These are phyloP conservation scores for Tuber indicum DNA, from an alignment of 495 filamentous ascomycete genomes.

Conservation along the genomic window DNA sequence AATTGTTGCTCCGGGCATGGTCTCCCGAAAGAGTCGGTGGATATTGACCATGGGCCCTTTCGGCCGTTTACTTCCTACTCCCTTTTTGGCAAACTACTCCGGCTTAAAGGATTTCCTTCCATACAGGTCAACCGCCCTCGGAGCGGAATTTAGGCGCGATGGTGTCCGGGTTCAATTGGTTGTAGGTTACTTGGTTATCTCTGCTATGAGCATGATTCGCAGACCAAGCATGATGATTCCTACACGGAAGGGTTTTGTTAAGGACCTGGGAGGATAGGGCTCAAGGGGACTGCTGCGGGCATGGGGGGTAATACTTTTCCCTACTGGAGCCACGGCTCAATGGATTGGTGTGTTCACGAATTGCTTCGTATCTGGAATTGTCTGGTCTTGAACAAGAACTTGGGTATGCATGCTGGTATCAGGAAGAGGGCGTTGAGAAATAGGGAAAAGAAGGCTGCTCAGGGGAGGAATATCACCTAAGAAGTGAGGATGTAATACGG, in stretches of 20 bases:
- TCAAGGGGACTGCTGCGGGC: conserved; percentile 63
- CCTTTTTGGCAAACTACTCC: conserved; percentile 90
- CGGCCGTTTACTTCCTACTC: conserved; percentile 81
- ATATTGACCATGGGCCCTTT: conserved; percentile 97
- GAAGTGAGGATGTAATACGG: background rate
- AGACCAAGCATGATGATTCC: conserved; percentile 69
- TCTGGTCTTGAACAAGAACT: conserved; percentile 61
- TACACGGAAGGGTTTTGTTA: conserved; percentile 73
- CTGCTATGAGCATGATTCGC: conserved; percentile 92
- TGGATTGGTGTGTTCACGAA: conserved; percentile 75
- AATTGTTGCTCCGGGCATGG: conserved; percentile 77
- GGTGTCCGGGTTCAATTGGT: conserved; percentile 80
- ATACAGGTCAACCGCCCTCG: conserved; percentile 85
- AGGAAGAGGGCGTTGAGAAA: conserved; percentile 83
- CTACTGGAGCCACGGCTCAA: conserved; percentile 80
- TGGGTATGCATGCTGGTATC: conserved; percentile 76
- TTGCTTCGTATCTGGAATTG: conserved; percentile 61
- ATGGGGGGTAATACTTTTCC: conserved; percentile 80
- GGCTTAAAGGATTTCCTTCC: conserved; percentile 98
- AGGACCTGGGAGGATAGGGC: conserved; percentile 70
- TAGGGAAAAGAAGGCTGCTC: conserved; percentile 62
- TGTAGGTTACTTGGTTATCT: conserved; percentile 83
- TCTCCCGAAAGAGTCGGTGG: conserved; percentile 70
- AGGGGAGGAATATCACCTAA: conserved; percentile 31
- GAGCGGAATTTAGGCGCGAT: conserved; percentile 68